Evolutionary conservation across 352 stramenopile genomes (phyloP).

Genomic region (Thraustochytrium sp.): DNA sequence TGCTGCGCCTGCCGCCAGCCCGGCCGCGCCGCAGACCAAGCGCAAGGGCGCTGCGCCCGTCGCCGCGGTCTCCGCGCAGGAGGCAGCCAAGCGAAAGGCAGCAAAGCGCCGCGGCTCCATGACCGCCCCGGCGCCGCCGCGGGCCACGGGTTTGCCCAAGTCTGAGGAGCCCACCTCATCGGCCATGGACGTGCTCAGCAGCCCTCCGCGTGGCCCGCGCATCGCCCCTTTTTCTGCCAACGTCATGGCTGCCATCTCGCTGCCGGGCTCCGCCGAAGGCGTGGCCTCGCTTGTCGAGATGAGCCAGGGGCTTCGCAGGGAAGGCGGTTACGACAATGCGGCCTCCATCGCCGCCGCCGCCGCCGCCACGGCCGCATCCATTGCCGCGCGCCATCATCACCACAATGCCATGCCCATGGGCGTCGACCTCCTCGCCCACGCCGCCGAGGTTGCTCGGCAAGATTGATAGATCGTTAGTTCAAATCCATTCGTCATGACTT

Average conservation of each 20-base stretch:
- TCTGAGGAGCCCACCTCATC: too few species aligned
- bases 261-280: slow-evolving; percentile 1
- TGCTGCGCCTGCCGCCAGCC: too few species aligned
- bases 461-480: neutral
- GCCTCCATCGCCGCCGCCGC: neutral
- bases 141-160: too few species aligned
- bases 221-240: neutral
- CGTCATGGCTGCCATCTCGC: slow-evolving; percentile 19
- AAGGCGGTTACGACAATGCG: neutral
- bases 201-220: slow-evolving; percentile 11
- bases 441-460: neutral
- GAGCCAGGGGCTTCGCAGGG: neutral
- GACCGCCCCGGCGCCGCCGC: too few species aligned
- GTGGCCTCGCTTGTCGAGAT: neutral
- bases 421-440: neutral
- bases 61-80: slow-evolving; percentile 45
- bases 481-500: neutral
- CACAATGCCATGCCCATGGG: neutral
- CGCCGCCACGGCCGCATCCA: neutral
- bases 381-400: too few species aligned
- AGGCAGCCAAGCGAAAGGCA: slow-evolving; percentile 66
- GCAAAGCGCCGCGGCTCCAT: too few species aligned
- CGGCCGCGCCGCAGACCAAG: too few species aligned
- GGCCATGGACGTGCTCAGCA: slow-evolving; percentile 35
- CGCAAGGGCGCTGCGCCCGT: neutral